Evolutionary conservation across 805 yeast species (phyloP).

Genomic region (Ogataea wickerhamii): DNA sequence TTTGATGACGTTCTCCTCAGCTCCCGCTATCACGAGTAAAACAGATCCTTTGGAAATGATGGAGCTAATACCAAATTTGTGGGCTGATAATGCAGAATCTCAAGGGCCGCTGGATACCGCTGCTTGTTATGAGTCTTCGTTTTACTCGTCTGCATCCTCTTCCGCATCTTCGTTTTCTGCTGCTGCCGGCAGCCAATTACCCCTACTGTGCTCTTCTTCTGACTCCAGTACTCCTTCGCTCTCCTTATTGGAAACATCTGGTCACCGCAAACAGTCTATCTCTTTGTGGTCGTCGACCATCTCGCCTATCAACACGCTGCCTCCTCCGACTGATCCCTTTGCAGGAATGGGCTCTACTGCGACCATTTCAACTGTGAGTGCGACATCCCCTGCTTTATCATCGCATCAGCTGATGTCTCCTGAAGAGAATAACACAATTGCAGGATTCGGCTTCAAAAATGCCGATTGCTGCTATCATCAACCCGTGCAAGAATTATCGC

Average conservation of each 20-base stretch:
- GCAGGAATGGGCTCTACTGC: slow-evolving; percentile 1
- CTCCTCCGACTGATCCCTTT: neutral
- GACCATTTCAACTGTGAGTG: slow-evolving; percentile 19
- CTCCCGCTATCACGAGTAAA: neutral
- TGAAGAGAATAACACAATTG: neutral
- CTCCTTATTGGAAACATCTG: neutral
- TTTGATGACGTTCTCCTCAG: slow-evolving; percentile 1
- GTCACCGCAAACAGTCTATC: slow-evolving; percentile 10
- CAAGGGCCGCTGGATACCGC: neutral
- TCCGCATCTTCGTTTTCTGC: slow-evolving; percentile 1
- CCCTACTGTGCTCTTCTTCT: neutral
- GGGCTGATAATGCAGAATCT: slow-evolving; percentile 16
- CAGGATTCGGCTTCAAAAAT: neutral
- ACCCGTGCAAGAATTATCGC: neutral
- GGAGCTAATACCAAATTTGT: slow-evolving; percentile 26
- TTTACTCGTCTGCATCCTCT: slow-evolving; percentile 1
- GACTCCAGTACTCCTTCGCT: neutral
- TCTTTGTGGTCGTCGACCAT: slow-evolving; percentile 21
- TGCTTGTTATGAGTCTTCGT: neutral
- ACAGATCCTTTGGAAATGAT: slow-evolving; percentile 17
- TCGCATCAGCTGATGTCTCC: neutral
- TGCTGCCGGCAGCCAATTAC: neutral
- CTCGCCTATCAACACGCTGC: neutral
- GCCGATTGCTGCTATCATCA: neutral
- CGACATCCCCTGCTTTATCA: neutral